Base-by-base conservation (phyloP, 2,329 filamentous ascomycete species). In the Cladosporium phlei region DNA sequence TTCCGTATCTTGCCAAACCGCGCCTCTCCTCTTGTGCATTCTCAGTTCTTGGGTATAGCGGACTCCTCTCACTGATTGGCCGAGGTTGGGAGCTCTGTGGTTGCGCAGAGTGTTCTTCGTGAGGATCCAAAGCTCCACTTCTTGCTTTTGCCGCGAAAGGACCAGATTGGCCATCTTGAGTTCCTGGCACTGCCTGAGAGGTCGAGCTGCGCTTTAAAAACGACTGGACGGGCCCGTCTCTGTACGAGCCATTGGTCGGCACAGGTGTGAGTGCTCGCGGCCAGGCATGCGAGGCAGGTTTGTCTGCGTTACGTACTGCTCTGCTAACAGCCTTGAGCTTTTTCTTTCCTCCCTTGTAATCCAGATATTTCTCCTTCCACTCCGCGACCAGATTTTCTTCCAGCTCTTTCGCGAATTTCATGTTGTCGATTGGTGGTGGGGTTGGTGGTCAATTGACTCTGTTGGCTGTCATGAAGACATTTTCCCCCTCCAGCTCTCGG, bases 311-410 rank as follows among this genome's bases (percentile, higher is more conserved):
- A 46, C 78, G 75, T 52, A 93, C 77, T 49, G 88, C 88, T 52
- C 85, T 79, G 19, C 77, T 70, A 43, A 96, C 83, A 47, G 82
- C 82, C 68, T 96, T 97, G 66, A 97, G 77, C 64, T 89, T 85
- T 71, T 96, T 96, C 71, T 97, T 97, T 51, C 89, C 91, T 38
- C 64, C 61, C 78, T 83, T 58, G 55, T 60, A 60, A 58, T 51
- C 51, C 42, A 54, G 33, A 30, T 59, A 60, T 39, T 55, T 52
- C 21, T 43, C 49, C 25, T 48, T 47, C 58, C 58, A 60, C 32
- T 54, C 52, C 16, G 55, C 43, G 12, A 59, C 55, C 22, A 32
- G 37, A 17, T 32, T 46, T 25, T 51, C 50, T 17, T 47, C 43
- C 32, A 56, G 38, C 48, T 47, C 46, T 48, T 56, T 58, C 48